Evolutionary conservation across 148 eudicot species (phyloP), one percentile per base, ranked within the genome.

Genomic region (Rhododendron ferrugineum): DNA sequence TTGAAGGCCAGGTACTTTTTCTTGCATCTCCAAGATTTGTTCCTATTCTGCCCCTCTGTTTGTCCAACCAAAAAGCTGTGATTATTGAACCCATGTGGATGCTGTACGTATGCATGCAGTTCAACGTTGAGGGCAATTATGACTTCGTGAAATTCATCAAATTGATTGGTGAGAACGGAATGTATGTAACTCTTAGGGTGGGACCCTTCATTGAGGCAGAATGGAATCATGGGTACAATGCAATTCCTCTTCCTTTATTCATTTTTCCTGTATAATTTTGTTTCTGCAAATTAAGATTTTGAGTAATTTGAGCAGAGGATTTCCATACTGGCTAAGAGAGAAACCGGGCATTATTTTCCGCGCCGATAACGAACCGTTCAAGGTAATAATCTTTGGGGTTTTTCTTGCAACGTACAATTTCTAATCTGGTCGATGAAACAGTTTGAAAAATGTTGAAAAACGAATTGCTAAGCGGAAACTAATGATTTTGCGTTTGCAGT

Each of bases 131-230:
- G 80, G 99, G 99, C 42, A 85, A 86, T 37, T 11, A 84, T 54
- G 98, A 96, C 82, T 49, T 96, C 82, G 93, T 96, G 68, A 90
- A 88, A 80, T 96, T 94, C 91, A 81, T 95, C 78, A 94, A 85
- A 85, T 46, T 91, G 90, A 88, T 92, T 72, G 92, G 83, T 20
- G 91, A 94, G 49, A 80, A 86, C 82, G 95, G 94, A 75, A 46
- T 95, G 95, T 94, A 90, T 88, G 94, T 79, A 4, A 86, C 88
- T 73, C 93, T 95, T 80, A 91, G 98, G 84, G 42, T 94, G 49
- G 98, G 98, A 5, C 98, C 98, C 20, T 95, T 87, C 84, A 91
- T 94, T 77, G 94, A 94, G 84, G 95, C 96, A 44, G 98, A 95
- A 89, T 94, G 98, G 98, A 94, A 92, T 84, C 85, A 88, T 37